phyloP scores from a whole-genome alignment of 768 basidiomycete genomes.

The Hydnum rufescens region DNA sequence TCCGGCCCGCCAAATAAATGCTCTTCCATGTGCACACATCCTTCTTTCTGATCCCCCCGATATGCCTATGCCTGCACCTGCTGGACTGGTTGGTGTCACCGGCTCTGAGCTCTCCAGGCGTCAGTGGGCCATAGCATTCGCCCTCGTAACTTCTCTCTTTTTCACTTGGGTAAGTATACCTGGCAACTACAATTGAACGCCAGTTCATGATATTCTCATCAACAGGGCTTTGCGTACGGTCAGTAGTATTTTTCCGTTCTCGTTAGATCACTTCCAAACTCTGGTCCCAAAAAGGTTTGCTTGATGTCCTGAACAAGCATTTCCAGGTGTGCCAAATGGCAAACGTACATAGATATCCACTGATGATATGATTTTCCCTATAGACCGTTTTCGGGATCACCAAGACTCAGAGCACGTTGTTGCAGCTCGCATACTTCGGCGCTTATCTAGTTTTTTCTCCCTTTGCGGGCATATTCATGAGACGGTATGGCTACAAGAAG shows the following conservation, averaged over 20 bases:
- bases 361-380: no score
- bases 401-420: slow-evolving; percentile 22
- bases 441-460: slow-evolving; percentile 9
- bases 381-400: slow-evolving; percentile 21
- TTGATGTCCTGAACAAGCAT: slow-evolving; percentile 24
- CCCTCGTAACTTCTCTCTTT: slow-evolving; percentile 22
- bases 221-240: slow-evolving; percentile 10
- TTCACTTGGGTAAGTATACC: slow-evolving; percentile 20
- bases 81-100: neutral
- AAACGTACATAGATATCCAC: no score
- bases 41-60: no score
- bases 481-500: slow-evolving; percentile 47
- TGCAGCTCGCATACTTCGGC: slow-evolving; percentile 20
- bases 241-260: no score
- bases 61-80: neutral
- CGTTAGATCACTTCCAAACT: slow-evolving; percentile 5
- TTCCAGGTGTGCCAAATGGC: no score
- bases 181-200: no score
- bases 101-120: neutral
- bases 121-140: slow-evolving; percentile 14
- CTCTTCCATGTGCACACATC: no score
- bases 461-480: slow-evolving; percentile 5
- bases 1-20: no score
- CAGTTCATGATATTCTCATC: no score
- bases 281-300: slow-evolving; percentile 9